A percentile compares a stretch with the other conserved stretches of the same genome.
Conservation (phyloP, 176 grass and related monocot species). For the Carex pumila region DNA sequence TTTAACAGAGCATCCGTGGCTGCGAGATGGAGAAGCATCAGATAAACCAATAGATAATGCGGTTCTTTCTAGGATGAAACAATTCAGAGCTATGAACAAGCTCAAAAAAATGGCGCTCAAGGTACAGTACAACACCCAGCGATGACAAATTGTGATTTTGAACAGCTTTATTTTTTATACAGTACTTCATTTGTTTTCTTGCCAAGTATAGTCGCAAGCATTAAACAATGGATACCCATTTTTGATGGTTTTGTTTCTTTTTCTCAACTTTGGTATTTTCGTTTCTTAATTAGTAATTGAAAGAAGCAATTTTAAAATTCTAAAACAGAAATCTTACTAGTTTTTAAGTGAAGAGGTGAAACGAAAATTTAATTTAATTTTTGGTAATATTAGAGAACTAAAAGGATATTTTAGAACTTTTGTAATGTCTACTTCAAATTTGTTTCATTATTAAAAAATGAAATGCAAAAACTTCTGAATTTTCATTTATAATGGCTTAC, state of each 20-base stretch:
- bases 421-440: neutral
- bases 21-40: constrained; percentile 82
- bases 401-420: neutral
- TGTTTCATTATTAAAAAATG: neutral
- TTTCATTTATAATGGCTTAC: neutral
- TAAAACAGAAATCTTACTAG: neutral
- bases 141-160: constrained; percentile 2
- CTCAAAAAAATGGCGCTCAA: constrained; percentile 99
- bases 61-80: constrained; percentile 99
- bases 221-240: neutral
- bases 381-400: neutral
- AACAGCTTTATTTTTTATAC: neutral
- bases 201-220: neutral
- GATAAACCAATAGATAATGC: constrained; percentile 95
- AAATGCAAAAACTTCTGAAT: neutral
- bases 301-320: neutral
- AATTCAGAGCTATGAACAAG: constrained; percentile 99
- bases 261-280: neutral
- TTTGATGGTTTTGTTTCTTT: neutral
- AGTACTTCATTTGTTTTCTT: neutral
- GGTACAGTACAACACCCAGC: constrained; percentile 27
- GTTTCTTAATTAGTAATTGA: neutral
- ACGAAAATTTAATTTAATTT: neutral
- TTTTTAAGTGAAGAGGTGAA: neutral
- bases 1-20: constrained; percentile 88